These are phyloP conservation scores for Sequoia sempervirens DNA, from an alignment of 75 land plant genomes.

Conservation along the genomic window DNA sequence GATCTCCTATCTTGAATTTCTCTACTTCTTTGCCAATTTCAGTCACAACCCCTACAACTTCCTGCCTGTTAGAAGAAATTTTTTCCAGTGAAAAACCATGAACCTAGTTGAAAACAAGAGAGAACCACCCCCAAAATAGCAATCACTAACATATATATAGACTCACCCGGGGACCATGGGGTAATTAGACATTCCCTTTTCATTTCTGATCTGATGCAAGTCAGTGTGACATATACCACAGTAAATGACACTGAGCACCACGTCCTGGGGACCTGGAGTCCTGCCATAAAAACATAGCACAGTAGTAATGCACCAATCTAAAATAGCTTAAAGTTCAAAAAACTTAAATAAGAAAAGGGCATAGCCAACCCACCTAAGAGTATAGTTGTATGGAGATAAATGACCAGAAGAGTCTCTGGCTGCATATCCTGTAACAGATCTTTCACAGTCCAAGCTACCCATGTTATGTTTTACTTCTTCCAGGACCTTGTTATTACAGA, in stretches of 20 bases:
- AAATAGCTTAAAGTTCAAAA: not conserved
- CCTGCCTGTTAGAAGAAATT: slow-evolving; percentile 34
- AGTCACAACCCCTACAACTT: slow-evolving; percentile 85
- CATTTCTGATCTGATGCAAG: slow-evolving; percentile 63
- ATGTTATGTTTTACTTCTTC: slow-evolving; percentile 6
- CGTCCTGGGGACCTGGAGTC: slow-evolving; percentile 55
- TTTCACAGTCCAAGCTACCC: slow-evolving; percentile 40
- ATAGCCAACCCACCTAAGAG: slow-evolving; percentile 32
- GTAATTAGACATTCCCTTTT: slow-evolving; percentile 67
- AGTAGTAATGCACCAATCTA: not conserved
- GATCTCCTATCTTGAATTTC: slow-evolving; percentile 56
- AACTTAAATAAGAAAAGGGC: not conserved
- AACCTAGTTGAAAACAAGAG: too few relatives aligned
- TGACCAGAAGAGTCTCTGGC: slow-evolving; percentile 56
- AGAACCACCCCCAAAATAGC: too few relatives aligned
- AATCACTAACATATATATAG: not conserved
- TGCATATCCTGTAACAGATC: slow-evolving; percentile 42
- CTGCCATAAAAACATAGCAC: slow-evolving; percentile 22
- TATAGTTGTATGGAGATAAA: slow-evolving; percentile 55
- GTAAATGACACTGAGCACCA: slow-evolving; percentile 58
- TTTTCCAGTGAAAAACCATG: not conserved
- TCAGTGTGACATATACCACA: slow-evolving; percentile 91
- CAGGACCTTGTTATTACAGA: too few relatives aligned
- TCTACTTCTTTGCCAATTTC: slow-evolving; percentile 61
- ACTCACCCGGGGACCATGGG: slow-evolving; percentile 85